A percentile compares a stretch with the other conserved stretches of the same genome.
Conservation (phyloP, 352 stramenopile species). For the Pythium coloratum region DNA sequence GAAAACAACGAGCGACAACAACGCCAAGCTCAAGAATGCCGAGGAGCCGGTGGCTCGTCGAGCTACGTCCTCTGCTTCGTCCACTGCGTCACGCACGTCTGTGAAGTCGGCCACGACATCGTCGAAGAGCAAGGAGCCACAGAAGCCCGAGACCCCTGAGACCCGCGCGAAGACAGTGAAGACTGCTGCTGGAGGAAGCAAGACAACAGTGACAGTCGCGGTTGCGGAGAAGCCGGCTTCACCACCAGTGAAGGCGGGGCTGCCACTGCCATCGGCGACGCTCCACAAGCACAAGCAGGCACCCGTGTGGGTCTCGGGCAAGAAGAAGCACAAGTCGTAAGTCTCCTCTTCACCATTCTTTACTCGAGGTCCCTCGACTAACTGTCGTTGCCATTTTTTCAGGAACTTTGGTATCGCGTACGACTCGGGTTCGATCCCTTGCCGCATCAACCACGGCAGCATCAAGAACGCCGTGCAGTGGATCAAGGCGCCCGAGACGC, state of each 20-base stretch:
- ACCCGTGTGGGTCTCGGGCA: constrained; percentile 60
- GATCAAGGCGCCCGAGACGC: constrained; percentile 56
- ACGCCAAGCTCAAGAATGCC: constrained; percentile 16
- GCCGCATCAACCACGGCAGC: constrained; percentile 76
- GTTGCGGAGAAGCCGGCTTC: constrained; percentile 21
- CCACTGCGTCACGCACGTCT: constrained; percentile 11
- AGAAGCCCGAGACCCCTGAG: constrained; percentile 22
- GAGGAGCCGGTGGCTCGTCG: constrained; percentile 11
- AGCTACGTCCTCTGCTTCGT: constrained; percentile 21
- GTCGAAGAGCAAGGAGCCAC: constrained; percentile 17
- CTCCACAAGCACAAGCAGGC: constrained; percentile 80
- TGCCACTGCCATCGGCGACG: constrained; percentile 50
- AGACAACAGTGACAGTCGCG: background rate
- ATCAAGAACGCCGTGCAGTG: constrained; percentile 77
- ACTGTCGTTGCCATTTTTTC: background rate
- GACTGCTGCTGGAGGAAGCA: background rate
- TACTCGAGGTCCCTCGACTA: background rate
- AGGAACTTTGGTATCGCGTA: constrained; percentile 76
- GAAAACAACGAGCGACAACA: constrained; percentile 16
- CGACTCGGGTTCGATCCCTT: constrained; percentile 67
- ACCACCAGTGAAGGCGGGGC: constrained; percentile 5
- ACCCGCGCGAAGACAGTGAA: constrained; percentile 4
- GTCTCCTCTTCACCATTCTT: constrained; percentile 12
- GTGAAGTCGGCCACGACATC: background rate
- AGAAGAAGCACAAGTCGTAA: constrained; percentile 80